These are phyloP conservation scores for Chlamydomonas sphaeroides DNA, from an alignment of 139 green algal genomes.

Conservation along the genomic window DNA sequence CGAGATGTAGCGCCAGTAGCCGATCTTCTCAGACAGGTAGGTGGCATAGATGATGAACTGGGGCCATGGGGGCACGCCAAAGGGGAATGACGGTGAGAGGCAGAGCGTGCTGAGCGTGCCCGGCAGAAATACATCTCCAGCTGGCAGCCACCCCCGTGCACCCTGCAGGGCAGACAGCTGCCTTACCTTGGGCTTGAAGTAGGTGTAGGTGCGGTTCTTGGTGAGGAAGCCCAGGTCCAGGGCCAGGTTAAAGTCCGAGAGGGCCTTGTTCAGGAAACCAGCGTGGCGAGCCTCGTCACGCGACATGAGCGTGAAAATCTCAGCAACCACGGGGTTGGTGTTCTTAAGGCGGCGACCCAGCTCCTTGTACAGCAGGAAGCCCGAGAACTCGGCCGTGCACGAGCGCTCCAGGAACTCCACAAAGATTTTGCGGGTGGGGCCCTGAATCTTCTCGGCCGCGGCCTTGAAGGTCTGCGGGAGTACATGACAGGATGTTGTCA, in stretches of 20 bases:
- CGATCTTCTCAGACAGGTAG: slow-evolving; percentile 98
- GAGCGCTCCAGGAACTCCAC: slow-evolving; percentile 98
- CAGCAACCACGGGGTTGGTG: slow-evolving; percentile 88
- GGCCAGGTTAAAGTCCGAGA: slow-evolving; percentile 57
- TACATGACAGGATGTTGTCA: too few species aligned
- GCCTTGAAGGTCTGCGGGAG: slow-evolving; percentile 83
- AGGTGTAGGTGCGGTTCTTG: slow-evolving; percentile 92
- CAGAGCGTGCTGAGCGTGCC: too few species aligned
- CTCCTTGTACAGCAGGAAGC: slow-evolving; percentile 99
- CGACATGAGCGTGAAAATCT: slow-evolving; percentile 97
- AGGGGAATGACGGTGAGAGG: too few species aligned
- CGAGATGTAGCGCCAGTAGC: slow-evolving; percentile 95
- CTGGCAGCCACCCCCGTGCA: too few species aligned
- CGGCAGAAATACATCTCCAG: too few species aligned
- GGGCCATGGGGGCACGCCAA: too few species aligned
- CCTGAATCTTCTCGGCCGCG: slow-evolving; percentile 87
- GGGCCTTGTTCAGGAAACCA: slow-evolving; percentile 98
- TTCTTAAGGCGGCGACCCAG: slow-evolving; percentile 96
- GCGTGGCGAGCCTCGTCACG: slow-evolving; percentile 98
- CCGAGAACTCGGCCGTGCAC: slow-evolving; percentile 99
- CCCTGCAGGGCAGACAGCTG: too few species aligned
- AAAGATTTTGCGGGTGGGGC: slow-evolving; percentile 94
- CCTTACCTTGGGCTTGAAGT: slow-evolving; percentile 94
- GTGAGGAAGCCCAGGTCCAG: slow-evolving; percentile 98
- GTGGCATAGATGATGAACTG: slow-evolving; percentile 97